Conservation (phyloP, 148 eudicot species). For the Arctostaphylos glauca region DNA sequence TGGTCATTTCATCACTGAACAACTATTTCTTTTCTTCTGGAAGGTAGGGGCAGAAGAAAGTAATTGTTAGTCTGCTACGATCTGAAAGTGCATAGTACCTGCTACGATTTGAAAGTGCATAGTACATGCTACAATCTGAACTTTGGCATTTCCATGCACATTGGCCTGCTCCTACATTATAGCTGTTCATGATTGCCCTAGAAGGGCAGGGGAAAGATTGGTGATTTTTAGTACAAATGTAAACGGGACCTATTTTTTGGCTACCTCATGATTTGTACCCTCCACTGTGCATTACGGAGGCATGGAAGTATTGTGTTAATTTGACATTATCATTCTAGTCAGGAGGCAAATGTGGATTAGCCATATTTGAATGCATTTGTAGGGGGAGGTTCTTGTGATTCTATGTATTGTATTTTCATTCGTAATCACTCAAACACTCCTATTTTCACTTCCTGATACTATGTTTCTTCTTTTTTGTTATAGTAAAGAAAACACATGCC, state of each 20-base stretch:
- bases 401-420: not conserved
- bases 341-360: slow-evolving; percentile 1
- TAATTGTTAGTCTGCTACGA: not conserved
- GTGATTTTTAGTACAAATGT: not conserved
- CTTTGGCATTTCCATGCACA: not conserved
- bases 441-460: not conserved
- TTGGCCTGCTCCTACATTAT: not conserved
- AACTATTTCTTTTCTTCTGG: not conserved
- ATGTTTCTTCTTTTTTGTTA: not conserved
- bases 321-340: too few relatives aligned
- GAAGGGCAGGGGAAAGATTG: not conserved
- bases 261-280: not conserved
- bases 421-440: not conserved
- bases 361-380: not conserved
- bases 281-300: not conserved
- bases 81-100: not conserved
- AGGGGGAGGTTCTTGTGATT: not conserved
- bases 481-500: not conserved
- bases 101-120: not conserved
- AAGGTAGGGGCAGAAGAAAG: not conserved
- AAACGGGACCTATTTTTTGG: not conserved
- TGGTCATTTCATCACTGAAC: not conserved
- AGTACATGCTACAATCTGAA: not conserved
- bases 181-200: not conserved
- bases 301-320: not conserved